Conservation (phyloP, 495 filamentous ascomycete species). For the Ramalina peruviana region DNA sequence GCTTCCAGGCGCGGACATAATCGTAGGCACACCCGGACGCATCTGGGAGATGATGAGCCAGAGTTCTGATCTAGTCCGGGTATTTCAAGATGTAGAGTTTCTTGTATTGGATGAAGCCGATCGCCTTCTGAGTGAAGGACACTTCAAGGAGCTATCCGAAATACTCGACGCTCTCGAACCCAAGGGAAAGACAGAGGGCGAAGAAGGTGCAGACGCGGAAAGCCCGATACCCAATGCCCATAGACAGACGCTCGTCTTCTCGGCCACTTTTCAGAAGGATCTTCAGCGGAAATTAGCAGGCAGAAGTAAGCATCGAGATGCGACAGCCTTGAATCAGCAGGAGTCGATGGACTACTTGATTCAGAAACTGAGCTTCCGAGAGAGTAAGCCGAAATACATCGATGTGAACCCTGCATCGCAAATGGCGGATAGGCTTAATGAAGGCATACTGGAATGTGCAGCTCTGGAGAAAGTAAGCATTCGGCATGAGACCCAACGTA, state of each 20-base stretch:
- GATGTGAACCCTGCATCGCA: conserved; percentile 79
- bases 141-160: conserved; percentile 86
- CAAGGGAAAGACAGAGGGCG: conserved; percentile 29
- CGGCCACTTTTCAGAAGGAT: conserved; percentile 83
- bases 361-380: conserved; percentile 74
- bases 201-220: conserved; percentile 18
- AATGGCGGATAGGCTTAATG: conserved; percentile 74
- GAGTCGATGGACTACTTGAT: conserved; percentile 89
- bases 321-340: conserved; percentile 50
- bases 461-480: conserved; percentile 71
- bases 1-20: conserved; percentile 61
- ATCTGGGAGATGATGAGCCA: conserved; percentile 84
- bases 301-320: conserved; percentile 40
- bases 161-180: conserved; percentile 66
- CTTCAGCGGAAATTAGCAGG: conserved; percentile 81
- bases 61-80: conserved; percentile 42
- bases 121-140: conserved; percentile 76
- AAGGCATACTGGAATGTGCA: conserved; percentile 81
- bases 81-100: conserved; percentile 59
- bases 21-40: conserved; percentile 83
- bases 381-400: conserved; percentile 73
- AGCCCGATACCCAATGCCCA: conserved; percentile 12
- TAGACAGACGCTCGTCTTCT: conserved; percentile 92
- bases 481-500: too few species aligned
- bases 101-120: conserved; percentile 93